Evolutionary conservation across 306 rosid genomes (phyloP).

Genomic region (Fragaria vesca): DNA sequence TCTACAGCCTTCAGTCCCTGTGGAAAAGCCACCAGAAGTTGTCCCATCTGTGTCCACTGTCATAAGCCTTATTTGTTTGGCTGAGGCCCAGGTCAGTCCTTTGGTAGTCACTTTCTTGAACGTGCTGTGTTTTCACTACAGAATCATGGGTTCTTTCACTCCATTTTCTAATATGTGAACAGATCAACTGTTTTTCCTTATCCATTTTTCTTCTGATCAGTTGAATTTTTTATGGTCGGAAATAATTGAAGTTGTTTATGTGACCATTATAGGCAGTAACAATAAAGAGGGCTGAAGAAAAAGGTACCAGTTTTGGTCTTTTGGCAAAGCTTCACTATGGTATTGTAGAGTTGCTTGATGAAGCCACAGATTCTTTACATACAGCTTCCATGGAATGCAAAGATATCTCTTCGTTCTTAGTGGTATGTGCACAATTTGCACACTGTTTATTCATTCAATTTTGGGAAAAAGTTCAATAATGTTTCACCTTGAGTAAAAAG

Average conservation of each 20-base stretch:
- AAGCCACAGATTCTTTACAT: constrained; percentile 41
- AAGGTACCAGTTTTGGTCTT: constrained; percentile 56
- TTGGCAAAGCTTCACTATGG: constrained; percentile 77
- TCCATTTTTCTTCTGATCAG: background rate
- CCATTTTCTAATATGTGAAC: background rate
- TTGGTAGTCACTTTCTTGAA: constrained; percentile 3
- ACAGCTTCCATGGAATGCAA: constrained; percentile 36
- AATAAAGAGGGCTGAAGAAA: constrained; percentile 69
- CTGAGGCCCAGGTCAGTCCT: constrained; percentile 76
- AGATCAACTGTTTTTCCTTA: background rate
- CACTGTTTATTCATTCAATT: background rate
- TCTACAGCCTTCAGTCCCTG: constrained; percentile 34
- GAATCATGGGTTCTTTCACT: background rate
- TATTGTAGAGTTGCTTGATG: constrained; percentile 59
- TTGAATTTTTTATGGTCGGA: background rate
- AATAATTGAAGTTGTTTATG: constrained; percentile 16
- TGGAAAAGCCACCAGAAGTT: constrained; percentile 64
- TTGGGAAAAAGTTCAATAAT: background rate
- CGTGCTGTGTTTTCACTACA: constrained; percentile 3
- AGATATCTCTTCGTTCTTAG: constrained; percentile 45
- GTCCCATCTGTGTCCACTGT: constrained; percentile 46
- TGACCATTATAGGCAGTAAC: constrained; percentile 59
- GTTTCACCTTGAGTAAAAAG: background rate
- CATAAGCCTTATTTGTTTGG: constrained; percentile 71
- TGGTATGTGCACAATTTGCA: constrained; percentile 40